Evolutionary conservation across 805 yeast genomes (phyloP), one percentile per base, ranked within the genome.

Genomic region (Barnettozyma salicaria): DNA sequence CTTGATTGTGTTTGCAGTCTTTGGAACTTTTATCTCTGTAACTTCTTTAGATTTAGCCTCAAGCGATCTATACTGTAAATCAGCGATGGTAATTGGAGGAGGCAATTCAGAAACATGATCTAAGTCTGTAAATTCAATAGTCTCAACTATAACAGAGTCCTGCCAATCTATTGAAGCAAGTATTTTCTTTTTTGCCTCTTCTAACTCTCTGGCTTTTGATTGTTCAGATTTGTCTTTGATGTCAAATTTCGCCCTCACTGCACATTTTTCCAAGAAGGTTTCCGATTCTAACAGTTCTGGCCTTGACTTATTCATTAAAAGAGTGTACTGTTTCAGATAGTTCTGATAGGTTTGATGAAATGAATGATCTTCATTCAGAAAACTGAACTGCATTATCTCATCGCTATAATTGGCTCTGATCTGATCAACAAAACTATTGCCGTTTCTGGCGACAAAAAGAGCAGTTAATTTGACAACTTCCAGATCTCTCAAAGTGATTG

Each of bases 121-220:
- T 6, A 74, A 58, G 2, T 75, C 77, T 12, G 74, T 74, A 46
- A 87, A 80, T 33, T 70, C 76, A 11, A 88, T 66, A 2, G 80
- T 76, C 34, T 78, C 86, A 7, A 85, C 80, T 13, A 85, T 66
- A 2, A 70, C 66, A 53, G 89, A 90, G 44, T 83, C 85, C 39
- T 79, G 78, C 98, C 98, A 90, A 59, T 89, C 88, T 17, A 87
- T 78, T 8, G 82, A 72, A 0, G 89, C 86, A 59, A 70, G 85
- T 28, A 72, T 78, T 5, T 76, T 46, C 40, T 68, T 68, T 53
- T 58, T 34, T 37, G 56, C 43, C 42, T 61, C 59, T 48, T 67
- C 57, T 41, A 46, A 47, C 41, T 54, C 48, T 25, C 54, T 54
- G 7, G 61, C 61, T 36, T 64, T 64, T 31, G 63, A 57, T 6